Evolutionary conservation across 108 stramenopile genomes (phyloP), one percentile per base, ranked within the genome.

Genomic region (Skeletonema marinoi): DNA sequence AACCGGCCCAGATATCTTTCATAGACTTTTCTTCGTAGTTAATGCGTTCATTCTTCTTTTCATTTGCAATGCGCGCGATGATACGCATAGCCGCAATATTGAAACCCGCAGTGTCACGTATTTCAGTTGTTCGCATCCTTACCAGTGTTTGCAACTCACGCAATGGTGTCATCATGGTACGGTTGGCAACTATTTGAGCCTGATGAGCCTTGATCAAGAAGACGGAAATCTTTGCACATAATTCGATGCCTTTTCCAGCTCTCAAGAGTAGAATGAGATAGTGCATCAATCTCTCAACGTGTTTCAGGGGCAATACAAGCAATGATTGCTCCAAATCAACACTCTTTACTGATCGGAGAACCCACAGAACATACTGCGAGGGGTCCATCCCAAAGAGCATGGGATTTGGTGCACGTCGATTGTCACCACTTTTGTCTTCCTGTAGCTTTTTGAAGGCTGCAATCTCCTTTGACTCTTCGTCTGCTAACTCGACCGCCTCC

Each of bases 291-390:
- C 89, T 64, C 69, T 92, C 89, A 14, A 95, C 86, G 78, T 94
- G 86, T 30, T 81, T 85, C 19, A 98, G 50, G 0, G 98, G 93
- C 12, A 98, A 85, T 32, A 98, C 85, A 16, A 98, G 87, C 62
- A 99, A 70, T 16, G 95, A 93, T 65, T 95, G 95, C 80, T 99
- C 98, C 58, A 98, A 75, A 63, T 99, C 97, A 12, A 93, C 92
- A 54, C 86, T 91, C 84, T 94, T 94, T 63, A 97, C 74, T 14
- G 89, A 85, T 63, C 81, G 87, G 42, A 98, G 73, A 42, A 94
- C 84, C 86, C 95, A 94, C 46, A 97, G 81, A 9, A 97, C 78
- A 81, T 97, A 98, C 21, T 78, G 58, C 1, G 90, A 70, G 13
- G 98, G 96, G 21, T 95, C 90, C 87, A 97, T 85, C 14, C 89